phyloP scores from a whole-genome alignment of 371 early-diverging fungal genomes.

The Mucor irregularis region DNA sequence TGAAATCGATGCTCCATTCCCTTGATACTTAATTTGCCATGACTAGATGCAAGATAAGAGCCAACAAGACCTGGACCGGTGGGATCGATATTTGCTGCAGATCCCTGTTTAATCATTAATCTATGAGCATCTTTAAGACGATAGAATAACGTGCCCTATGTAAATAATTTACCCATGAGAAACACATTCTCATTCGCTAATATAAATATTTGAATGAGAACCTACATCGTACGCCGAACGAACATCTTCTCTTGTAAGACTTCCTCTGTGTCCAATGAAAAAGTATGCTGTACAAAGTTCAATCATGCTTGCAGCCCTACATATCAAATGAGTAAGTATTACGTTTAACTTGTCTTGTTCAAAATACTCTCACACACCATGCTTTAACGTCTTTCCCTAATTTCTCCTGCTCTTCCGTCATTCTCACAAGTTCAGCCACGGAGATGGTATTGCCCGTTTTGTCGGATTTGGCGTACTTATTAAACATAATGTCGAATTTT shows the following conservation, averaged over 20 bases:
- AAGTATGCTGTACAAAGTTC: slow-evolving; percentile 35
- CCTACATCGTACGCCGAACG: slow-evolving; percentile 41
- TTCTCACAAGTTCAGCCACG: slow-evolving; percentile 27
- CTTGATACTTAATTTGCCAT: neutral
- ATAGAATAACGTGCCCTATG: slow-evolving; percentile 26
- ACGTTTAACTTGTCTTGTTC: neutral
- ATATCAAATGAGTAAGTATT: neutral
- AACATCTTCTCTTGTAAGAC: slow-evolving; percentile 30
- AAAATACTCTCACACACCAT: slow-evolving; percentile 20
- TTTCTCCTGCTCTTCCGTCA: slow-evolving; percentile 30
- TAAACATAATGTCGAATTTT: slow-evolving; percentile 30
- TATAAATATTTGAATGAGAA: too few relatives aligned
- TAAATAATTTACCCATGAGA: neutral
- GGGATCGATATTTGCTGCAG: neutral
- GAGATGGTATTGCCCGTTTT: slow-evolving; percentile 31
- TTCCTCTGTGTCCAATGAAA: slow-evolving; percentile 36
- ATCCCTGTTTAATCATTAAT: neutral
- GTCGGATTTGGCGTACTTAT: slow-evolving; percentile 35
- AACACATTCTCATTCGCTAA: neutral
- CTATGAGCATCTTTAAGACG: slow-evolving; percentile 13
- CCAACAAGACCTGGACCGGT: slow-evolving; percentile 3
- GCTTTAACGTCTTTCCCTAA: slow-evolving; percentile 12
- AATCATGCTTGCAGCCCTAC: slow-evolving; percentile 25
- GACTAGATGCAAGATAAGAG: slow-evolving; percentile 4
- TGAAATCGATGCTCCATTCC: neutral